phyloP scores from a whole-genome alignment of 169 alveolate genomes.

The Plasmodium vivax region DNA sequence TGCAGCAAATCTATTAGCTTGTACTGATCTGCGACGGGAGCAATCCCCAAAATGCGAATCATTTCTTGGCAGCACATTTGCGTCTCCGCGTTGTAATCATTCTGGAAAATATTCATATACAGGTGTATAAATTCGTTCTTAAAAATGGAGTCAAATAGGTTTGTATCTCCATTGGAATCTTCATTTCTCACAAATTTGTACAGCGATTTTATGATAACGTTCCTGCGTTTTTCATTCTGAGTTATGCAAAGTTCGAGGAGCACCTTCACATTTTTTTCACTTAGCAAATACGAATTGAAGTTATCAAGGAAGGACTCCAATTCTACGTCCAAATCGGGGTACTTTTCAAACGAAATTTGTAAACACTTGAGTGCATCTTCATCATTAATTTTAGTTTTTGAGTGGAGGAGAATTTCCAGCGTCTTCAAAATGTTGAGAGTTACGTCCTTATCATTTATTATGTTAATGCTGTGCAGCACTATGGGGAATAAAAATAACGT shows the following conservation, averaged over 20 bases:
- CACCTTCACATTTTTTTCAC: conserved; percentile 30
- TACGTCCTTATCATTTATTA: conserved; percentile 59
- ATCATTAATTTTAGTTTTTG: conserved; percentile 56
- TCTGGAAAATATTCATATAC: conserved; percentile 22
- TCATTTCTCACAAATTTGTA: conserved; percentile 29
- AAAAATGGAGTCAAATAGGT: not conserved
- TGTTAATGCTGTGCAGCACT: conserved; percentile 53
- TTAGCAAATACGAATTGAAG: conserved; percentile 65
- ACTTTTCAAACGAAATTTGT: conserved; percentile 57
- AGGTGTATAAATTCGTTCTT: conserved; percentile 24
- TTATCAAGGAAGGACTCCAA: conserved; percentile 61
- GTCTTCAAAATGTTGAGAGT: conserved; percentile 56
- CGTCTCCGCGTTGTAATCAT: conserved; percentile 44
- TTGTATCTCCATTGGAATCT: not conserved
- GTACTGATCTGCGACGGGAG: conserved; percentile 27
- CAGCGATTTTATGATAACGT: conserved; percentile 38
- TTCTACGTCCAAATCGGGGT: conserved; percentile 46
- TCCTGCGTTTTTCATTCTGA: conserved; percentile 29
- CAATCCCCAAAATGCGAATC: conserved; percentile 14
- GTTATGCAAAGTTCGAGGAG: conserved; percentile 59
- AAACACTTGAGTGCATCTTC: conserved; percentile 70
- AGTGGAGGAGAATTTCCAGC: conserved; percentile 29
- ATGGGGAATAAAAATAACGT: conserved; percentile 71
- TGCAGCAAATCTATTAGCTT: conserved; percentile 65
- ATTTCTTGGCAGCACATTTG: conserved; percentile 39